A percentile compares a stretch with the other conserved stretches of the same genome.
Evolutionary conservation across 2,329 filamentous ascomycete genomes (phyloP).

Genomic region (Geosmithia putterillii): DNA sequence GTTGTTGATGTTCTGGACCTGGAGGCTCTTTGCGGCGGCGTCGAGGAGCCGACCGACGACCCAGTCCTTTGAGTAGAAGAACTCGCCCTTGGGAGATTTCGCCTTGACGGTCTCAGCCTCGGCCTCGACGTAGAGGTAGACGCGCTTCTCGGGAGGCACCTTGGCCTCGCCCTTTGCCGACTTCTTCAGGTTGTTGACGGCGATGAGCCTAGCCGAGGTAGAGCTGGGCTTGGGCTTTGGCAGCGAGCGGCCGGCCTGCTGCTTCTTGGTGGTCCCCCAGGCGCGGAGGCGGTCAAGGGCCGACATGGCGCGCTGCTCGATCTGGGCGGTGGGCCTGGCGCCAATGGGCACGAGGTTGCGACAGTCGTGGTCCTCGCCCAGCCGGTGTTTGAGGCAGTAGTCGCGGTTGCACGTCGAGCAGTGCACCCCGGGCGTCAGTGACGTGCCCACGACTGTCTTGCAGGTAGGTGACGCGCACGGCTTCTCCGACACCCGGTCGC

Average conservation of each 20-base stretch:
- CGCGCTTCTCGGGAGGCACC: conserved; percentile 66
- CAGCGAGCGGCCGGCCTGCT: conserved; percentile 43
- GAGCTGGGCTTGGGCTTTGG: conserved; percentile 52
- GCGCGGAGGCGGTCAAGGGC: conserved; percentile 67
- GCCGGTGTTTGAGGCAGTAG: conserved; percentile 68
- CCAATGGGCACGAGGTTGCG: conserved; percentile 53
- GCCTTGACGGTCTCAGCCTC: conserved; percentile 74
- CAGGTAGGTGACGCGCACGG: conserved; percentile 56
- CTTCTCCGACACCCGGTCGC: conserved; percentile 42
- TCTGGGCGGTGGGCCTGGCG: conserved; percentile 28
- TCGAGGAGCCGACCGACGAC: conserved; percentile 78
- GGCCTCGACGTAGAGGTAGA: conserved; percentile 86
- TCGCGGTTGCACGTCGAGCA: conserved; percentile 59
- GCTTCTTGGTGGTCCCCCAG: conserved; percentile 68
- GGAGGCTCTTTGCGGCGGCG: conserved; percentile 61
- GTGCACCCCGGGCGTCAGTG: conserved; percentile 55
- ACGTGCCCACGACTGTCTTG: conserved; percentile 60
- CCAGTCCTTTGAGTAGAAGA: conserved; percentile 77
- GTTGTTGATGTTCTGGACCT: conserved; percentile 79
- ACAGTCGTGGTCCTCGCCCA: conserved; percentile 77
- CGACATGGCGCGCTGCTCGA: conserved; percentile 52
- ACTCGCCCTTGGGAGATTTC: conserved; percentile 71
- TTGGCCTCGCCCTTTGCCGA: conserved; percentile 84
- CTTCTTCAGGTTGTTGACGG: conserved; percentile 70
- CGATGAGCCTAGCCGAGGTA: conserved; percentile 52